Evolutionary conservation across 176 grass and related monocot genomes (phyloP), one percentile per base, ranked within the genome.

Genomic region (Oryza meyeriana): DNA sequence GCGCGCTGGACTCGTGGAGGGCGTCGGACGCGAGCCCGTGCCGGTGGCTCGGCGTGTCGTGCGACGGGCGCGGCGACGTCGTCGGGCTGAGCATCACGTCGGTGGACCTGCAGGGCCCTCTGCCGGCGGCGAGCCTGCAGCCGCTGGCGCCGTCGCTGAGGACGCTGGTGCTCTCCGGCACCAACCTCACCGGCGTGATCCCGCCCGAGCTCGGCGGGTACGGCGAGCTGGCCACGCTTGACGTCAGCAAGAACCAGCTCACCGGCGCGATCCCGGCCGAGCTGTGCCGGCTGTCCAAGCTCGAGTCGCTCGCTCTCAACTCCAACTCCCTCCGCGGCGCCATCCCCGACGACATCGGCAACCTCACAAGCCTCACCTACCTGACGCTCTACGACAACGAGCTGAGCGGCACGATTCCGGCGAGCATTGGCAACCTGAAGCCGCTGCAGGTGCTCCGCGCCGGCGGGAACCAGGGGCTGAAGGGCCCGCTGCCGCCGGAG

Each of bases 161-260:
- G 10, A 90, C 91, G 26, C 87, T 99, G 39, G 80, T 87, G n/a
- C 89, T 99, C 8, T 91, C 97, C 5, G 91, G 76, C 42, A 84
- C 93, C 4, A 99, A 99, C 87, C 72, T 99, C 66, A 94, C 93
- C 6, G 93, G 97, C 76, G 25, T 74, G 12, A 96, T 99, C 18
- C 93, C 93, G 0, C 18, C 20, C 42, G 76, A 92, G 68, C 59
- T 96, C 5, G 89, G 87, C 39, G 77, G 64, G 24, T 94, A 89
- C 85, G 52, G 34, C 50, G 50, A 58, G 62, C 91, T 99, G 11
- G 66, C 74, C 76, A 62, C 66, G 20, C 12, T 99, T 42, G 97
- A 99, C 91, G 50, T 99, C 65, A 94, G 97, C 87, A 91, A 91
- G 69, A 99, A 99, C 82, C 89, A 95, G 74, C 63, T 99, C 77